Conservation (phyloP, 2,329 filamentous ascomycete genomes). For the Exophiala sp. region DNA sequence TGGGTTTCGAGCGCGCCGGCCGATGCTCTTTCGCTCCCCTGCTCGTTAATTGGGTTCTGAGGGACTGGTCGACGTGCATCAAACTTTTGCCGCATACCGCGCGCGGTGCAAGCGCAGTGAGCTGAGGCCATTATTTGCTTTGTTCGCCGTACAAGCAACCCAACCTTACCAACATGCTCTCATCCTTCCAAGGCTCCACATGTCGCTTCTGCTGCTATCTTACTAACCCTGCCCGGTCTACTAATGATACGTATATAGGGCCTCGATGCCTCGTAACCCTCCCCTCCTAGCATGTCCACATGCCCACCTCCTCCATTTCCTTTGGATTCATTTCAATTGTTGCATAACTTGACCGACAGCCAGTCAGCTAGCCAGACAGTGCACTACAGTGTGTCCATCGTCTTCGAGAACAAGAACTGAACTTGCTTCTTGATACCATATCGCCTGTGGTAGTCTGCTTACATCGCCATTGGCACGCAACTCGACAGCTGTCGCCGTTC, state of each 20-base stretch:
- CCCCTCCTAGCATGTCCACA: slow-evolving; percentile 6
- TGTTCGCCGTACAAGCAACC: neutral
- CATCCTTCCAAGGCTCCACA: slow-evolving; percentile 11
- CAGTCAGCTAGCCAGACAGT: neutral
- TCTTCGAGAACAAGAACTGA: too few species aligned
- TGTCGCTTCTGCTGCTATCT: slow-evolving; percentile 2
- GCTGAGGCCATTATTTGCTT: neutral
- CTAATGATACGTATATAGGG: slow-evolving; percentile 18
- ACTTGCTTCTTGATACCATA: too few species aligned
- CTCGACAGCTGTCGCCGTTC: neutral
- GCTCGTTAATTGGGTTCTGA: neutral
- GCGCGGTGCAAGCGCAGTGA: too few species aligned
- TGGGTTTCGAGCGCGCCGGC: neutral
- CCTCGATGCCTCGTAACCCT: slow-evolving; percentile 12
- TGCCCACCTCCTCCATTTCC: slow-evolving; percentile 2
- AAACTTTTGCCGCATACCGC: slow-evolving; percentile 4
- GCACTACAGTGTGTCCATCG: too few species aligned
- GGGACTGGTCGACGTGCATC: slow-evolving; percentile 5
- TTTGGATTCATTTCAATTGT: neutral
- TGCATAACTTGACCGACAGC: neutral
- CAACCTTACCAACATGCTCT: slow-evolving; percentile 4
- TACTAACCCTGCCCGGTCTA: neutral
- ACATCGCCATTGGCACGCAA: too few species aligned
- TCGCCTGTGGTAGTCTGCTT: too few species aligned
- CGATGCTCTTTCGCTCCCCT: neutral